phyloP scores from a whole-genome alignment of 2,329 filamentous ascomycete species.

The Triangularia verruculosa region DNA sequence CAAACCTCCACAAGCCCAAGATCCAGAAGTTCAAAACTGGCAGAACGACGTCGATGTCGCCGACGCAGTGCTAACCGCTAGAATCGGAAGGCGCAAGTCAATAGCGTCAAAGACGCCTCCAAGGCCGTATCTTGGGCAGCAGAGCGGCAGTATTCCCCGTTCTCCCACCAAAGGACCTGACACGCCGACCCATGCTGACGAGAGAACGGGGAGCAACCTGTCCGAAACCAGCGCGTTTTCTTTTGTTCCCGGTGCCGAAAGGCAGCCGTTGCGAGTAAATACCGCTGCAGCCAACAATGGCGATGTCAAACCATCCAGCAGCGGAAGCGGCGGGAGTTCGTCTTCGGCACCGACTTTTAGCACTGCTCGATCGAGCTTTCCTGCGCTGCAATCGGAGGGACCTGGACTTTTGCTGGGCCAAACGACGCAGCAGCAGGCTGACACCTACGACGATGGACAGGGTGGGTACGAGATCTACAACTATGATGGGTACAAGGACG shows the following conservation, averaged over 20 bases:
- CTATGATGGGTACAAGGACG: slow-evolving; percentile 21
- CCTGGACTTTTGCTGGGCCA: slow-evolving; percentile 44
- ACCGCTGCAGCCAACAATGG: background rate
- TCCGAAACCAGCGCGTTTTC: slow-evolving; percentile 52
- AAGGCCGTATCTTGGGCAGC: background rate
- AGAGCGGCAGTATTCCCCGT: background rate
- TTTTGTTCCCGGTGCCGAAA: slow-evolving; percentile 18
- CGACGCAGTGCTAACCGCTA: slow-evolving; percentile 48
- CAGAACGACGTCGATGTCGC: slow-evolving; percentile 54
- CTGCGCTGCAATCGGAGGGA: slow-evolving; percentile 51
- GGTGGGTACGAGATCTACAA: slow-evolving; percentile 33
- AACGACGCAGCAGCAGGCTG: slow-evolving; percentile 4
- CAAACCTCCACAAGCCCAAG: slow-evolving; percentile 29
- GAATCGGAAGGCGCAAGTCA: slow-evolving; percentile 37
- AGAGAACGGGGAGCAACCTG: slow-evolving; percentile 53
- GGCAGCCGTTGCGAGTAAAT: background rate
- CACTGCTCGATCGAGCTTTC: slow-evolving; percentile 54
- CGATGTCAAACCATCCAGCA: background rate
- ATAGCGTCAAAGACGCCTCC: slow-evolving; percentile 20
- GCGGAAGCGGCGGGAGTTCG: slow-evolving; percentile 8
- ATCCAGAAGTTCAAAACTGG: slow-evolving; percentile 58
- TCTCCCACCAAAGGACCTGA: background rate
- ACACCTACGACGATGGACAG: slow-evolving; percentile 14
- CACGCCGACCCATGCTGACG: slow-evolving; percentile 37
- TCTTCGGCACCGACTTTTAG: slow-evolving; percentile 35